Percentiles rank a stretch among this genome's conserved stretches.
phyloP scores from a whole-genome alignment of 2,329 filamentous ascomycete species.

The Huntiella decipiens region DNA sequence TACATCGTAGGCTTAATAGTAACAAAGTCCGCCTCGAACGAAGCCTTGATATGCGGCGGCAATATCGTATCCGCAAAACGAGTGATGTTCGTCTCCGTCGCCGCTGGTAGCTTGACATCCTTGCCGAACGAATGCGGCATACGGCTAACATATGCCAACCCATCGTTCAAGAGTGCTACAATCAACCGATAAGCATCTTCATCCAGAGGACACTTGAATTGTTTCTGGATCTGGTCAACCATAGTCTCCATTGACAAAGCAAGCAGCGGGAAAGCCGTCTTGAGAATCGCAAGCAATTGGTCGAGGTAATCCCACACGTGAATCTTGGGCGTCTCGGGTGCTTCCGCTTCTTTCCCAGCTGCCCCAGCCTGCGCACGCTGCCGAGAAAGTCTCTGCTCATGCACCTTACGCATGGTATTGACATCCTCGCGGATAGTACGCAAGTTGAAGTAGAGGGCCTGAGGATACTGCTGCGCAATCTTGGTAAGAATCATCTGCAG shows the following conservation, averaged over 20 bases:
- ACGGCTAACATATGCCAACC: conserved; percentile 75
- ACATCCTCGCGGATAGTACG: conserved; percentile 89
- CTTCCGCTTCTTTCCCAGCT: conserved; percentile 6
- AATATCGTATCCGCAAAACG: conserved; percentile 92
- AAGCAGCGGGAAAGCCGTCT: conserved; percentile 89
- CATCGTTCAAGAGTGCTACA: conserved; percentile 92
- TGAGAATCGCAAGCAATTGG: conserved; percentile 84
- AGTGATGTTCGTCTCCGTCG: conserved; percentile 91
- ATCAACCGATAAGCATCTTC: conserved; percentile 96
- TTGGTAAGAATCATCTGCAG: conserved; percentile 75
- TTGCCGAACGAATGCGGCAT: conserved; percentile 73
- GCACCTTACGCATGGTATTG: conserved; percentile 22
- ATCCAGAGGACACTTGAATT: conserved; percentile 97
- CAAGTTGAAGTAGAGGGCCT: conserved; percentile 88
- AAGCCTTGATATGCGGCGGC: conserved; percentile 82
- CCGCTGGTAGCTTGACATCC: conserved; percentile 73
- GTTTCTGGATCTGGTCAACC: conserved; percentile 96
- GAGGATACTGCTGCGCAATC: conserved; percentile 89
- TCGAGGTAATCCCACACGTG: conserved; percentile 94
- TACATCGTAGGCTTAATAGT: conserved; percentile 89
- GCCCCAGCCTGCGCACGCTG: conserved; percentile 12
- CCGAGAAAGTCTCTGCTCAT: conserved; percentile 11
- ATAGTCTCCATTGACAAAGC: conserved; percentile 98
- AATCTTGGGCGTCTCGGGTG: conserved; percentile 32
- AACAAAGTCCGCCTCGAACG: conserved; percentile 96